Evolutionary conservation across 176 grass and related monocot genomes (phyloP).

Genomic region (Oryza glaberrima): DNA sequence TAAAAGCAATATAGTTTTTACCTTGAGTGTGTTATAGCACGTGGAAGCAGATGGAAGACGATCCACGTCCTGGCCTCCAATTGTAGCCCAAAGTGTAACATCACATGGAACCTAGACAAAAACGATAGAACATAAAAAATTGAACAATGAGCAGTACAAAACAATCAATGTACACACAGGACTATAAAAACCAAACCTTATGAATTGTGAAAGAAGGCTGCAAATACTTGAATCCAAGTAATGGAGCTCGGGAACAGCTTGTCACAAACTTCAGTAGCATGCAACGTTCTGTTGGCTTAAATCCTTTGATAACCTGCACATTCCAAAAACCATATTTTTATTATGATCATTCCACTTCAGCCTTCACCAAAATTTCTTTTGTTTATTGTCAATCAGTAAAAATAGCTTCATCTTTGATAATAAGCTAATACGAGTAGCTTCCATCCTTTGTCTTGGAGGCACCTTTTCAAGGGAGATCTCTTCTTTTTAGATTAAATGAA

Average conservation of each 20-base stretch:
- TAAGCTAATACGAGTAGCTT: no score
- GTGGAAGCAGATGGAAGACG: constrained; percentile 95
- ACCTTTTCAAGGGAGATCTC: no score
- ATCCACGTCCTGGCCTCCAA: constrained; percentile 95
- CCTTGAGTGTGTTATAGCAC: constrained; percentile 97
- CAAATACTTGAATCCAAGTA: constrained; percentile 96
- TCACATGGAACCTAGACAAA: constrained; percentile 78
- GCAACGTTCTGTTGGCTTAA: constrained; percentile 81
- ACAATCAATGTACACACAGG: background rate
- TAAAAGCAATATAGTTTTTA: constrained; percentile 23
- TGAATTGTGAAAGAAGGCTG: constrained; percentile 94
- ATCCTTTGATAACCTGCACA: constrained; percentile 80
- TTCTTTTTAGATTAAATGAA: no score
- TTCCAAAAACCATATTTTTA: background rate
- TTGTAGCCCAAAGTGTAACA: constrained; percentile 81
- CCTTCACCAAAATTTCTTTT: background rate
- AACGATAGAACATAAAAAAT: constrained; percentile 13
- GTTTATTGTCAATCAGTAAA: background rate
- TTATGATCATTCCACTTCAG: constrained; percentile 8
- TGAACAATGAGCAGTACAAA: background rate
- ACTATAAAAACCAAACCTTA: constrained; percentile 59
- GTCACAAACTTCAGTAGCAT: constrained; percentile 93
- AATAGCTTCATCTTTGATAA: background rate
- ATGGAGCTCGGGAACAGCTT: constrained; percentile 89
- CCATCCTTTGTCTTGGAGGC: no score